Conservation (phyloP, 2,329 filamentous ascomycete species). For the Phialophora chinensis region DNA sequence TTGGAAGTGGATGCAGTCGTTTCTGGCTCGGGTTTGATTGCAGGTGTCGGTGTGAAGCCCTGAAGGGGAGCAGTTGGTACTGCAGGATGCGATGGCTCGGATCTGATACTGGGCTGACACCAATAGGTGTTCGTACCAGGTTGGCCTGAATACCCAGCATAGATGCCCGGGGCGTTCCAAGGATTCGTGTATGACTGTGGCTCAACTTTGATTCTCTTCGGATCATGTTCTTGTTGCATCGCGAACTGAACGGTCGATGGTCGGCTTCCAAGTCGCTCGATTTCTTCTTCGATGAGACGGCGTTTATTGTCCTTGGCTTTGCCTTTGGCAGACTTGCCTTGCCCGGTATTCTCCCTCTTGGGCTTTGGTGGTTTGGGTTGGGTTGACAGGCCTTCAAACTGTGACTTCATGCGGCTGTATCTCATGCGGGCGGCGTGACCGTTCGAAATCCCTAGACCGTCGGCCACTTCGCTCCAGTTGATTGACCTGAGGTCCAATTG, state of each 20-base stretch:
- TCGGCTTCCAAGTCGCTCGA: constrained; percentile 23
- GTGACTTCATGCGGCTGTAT: constrained; percentile 60
- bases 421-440: constrained; percentile 65
- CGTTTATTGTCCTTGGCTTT: constrained; percentile 25
- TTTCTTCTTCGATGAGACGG: constrained; percentile 20
- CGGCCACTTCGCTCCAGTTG: constrained; percentile 60
- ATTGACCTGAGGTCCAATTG: constrained; percentile 61
- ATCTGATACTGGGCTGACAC: constrained; percentile 21
- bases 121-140: constrained; percentile 15
- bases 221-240: constrained; percentile 14
- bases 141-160: constrained; percentile 14
- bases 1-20: background rate
- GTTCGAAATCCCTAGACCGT: constrained; percentile 59
- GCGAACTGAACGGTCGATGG: constrained; percentile 5
- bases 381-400: constrained; percentile 55
- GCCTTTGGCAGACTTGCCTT: constrained; percentile 25
- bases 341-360: constrained; percentile 29
- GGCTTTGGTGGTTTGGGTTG: constrained; percentile 26
- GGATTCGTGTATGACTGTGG: constrained; percentile 10
- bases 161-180: constrained; percentile 10
- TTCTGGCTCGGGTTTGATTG: constrained; percentile 29
- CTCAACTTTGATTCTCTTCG: constrained; percentile 33
- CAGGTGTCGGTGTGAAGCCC: constrained; percentile 1
- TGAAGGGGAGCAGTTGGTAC: background rate
- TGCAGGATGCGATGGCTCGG: constrained; percentile 13